These are phyloP conservation scores for Penicillium sp. DNA, from an alignment of 2,329 filamentous ascomycete species.

Conservation along the genomic window DNA sequence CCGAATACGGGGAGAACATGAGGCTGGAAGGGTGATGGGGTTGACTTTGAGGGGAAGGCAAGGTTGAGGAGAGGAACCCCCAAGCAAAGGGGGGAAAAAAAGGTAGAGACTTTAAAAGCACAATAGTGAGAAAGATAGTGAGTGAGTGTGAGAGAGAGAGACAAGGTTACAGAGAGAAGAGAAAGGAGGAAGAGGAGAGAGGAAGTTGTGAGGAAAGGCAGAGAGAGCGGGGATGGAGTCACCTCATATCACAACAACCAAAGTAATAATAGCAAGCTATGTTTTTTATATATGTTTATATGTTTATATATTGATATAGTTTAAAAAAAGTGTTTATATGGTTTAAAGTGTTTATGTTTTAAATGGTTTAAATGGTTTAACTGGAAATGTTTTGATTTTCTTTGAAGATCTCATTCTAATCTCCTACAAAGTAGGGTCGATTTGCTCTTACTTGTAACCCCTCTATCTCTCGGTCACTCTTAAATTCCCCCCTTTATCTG, in stretches of 20 bases:
- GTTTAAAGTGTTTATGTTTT: neutral
- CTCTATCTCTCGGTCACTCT: neutral
- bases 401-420: neutral
- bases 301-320: neutral
- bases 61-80: slow-evolving; percentile 7
- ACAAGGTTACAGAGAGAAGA: slow-evolving; percentile 15
- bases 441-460: neutral
- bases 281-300: no score
- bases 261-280: slow-evolving; percentile 6
- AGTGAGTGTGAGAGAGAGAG: slow-evolving; percentile 14
- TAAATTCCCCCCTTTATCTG: neutral
- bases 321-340: neutral
- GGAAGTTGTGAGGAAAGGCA: slow-evolving; percentile 14
- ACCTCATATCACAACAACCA: slow-evolving; percentile 25
- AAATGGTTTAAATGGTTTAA: neutral
- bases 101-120: slow-evolving; percentile 12
- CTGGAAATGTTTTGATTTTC: neutral
- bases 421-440: neutral
- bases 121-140: slow-evolving; percentile 10
- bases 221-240: slow-evolving; percentile 28
- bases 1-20: slow-evolving; percentile 32
- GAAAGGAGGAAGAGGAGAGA: slow-evolving; percentile 5
- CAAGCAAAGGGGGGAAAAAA: neutral
- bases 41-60: slow-evolving; percentile 1
- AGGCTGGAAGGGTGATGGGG: slow-evolving; percentile 17